Conservation (phyloP, 2,329 filamentous ascomycete species). For the Myotisia sp. region DNA sequence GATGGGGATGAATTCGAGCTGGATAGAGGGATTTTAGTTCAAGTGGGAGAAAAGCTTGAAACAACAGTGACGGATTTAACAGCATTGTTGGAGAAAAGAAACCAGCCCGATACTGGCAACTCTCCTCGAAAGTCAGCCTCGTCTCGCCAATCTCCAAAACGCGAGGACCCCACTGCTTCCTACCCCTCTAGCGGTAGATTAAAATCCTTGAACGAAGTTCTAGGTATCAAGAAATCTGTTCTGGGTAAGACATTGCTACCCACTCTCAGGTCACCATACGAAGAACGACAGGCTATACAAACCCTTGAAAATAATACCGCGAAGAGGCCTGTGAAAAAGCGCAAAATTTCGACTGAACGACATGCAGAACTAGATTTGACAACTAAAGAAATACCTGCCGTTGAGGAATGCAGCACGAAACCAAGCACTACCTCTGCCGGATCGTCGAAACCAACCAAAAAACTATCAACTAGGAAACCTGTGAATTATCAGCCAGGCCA, state of each 20-base stretch:
- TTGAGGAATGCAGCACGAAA: neutral
- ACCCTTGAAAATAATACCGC: neutral
- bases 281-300: conserved; percentile 11
- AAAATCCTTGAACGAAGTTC: conserved; percentile 47
- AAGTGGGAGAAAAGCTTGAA: conserved; percentile 64
- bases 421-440: neutral
- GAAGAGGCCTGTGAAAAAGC: conserved; percentile 7
- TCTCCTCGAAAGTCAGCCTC: conserved; percentile 4
- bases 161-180: conserved; percentile 15
- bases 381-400: neutral
- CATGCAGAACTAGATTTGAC: neutral
- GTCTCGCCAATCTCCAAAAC: neutral
- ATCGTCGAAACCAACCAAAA: neutral
- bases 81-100: conserved; percentile 57
- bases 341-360: conserved; percentile 4
- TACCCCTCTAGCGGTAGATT: conserved; percentile 35
- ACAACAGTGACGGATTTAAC: conserved; percentile 63
- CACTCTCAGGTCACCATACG: conserved; percentile 1
- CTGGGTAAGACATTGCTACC: neutral
- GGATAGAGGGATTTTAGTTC: conserved; percentile 62
- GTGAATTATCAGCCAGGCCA: neutral
- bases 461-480: neutral
- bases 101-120: no score
- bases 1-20: conserved; percentile 73
- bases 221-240: conserved; percentile 41